Conservation (phyloP, 2,329 filamentous ascomycete genomes). For the Epichloe glyceriae region DNA sequence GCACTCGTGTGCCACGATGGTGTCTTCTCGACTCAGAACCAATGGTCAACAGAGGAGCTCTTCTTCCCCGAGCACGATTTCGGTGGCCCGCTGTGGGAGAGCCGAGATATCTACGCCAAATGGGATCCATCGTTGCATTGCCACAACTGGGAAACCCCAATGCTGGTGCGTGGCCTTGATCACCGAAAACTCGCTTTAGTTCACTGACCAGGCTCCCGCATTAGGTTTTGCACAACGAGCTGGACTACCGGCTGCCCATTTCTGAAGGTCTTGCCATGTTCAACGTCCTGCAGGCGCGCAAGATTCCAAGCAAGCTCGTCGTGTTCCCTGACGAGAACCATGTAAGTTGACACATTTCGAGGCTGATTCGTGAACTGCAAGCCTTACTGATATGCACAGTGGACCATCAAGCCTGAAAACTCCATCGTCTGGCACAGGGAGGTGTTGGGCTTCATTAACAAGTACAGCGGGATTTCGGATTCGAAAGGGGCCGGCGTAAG, state of each 20-base stretch:
- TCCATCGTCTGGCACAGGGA: slow-evolving; percentile 79
- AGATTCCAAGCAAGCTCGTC: slow-evolving; percentile 64
- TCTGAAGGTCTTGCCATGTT: slow-evolving; percentile 76
- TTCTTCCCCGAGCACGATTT: slow-evolving; percentile 60
- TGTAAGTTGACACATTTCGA: slow-evolving; percentile 15
- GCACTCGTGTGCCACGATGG: slow-evolving; percentile 83
- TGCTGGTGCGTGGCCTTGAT: slow-evolving; percentile 42
- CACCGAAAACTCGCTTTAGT: not conserved
- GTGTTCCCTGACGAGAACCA: slow-evolving; percentile 68
- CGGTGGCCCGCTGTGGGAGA: slow-evolving; percentile 47
- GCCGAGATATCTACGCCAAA: slow-evolving; percentile 49
- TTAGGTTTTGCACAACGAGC: slow-evolving; percentile 65
- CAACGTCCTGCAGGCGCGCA: slow-evolving; percentile 66
- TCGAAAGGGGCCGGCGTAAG: not conserved
- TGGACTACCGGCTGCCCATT: slow-evolving; percentile 80
- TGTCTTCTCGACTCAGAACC: slow-evolving; percentile 58
- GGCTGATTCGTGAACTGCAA: not conserved
- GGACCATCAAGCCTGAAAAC: slow-evolving; percentile 89
- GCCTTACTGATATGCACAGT: slow-evolving; percentile 25
- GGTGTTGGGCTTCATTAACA: slow-evolving; percentile 67
- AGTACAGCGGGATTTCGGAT: slow-evolving; percentile 36
- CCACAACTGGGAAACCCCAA: slow-evolving; percentile 70
- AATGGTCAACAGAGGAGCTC: slow-evolving; percentile 54
- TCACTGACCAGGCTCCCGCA: not conserved
- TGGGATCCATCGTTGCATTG: slow-evolving; percentile 56